Conservation (phyloP, 768 basidiomycete species). For the Cystobasidium tubakii region DNA sequence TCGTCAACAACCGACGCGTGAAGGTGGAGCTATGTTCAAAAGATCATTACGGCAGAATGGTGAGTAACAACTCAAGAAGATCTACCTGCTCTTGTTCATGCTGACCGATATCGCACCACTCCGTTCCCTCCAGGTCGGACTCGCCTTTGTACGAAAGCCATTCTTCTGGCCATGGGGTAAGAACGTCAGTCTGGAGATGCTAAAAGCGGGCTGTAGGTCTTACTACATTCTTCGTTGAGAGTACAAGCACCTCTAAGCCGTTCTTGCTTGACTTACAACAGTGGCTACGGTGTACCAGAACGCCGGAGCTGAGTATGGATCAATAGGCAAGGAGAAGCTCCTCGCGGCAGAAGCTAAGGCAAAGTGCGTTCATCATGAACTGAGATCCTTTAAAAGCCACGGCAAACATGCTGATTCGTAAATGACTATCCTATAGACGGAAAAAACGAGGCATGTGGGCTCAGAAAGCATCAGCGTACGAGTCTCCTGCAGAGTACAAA, state of each 20-base stretch:
- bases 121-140: conserved; percentile 23
- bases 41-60: conserved; percentile 80
- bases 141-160: conserved; percentile 40
- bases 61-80: conserved; percentile 50
- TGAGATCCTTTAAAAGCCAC: background rate
- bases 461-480: conserved; percentile 54
- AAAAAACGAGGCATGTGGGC: conserved; percentile 72
- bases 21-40: conserved; percentile 66
- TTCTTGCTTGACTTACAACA: background rate
- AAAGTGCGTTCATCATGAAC: conserved; percentile 54
- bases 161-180: conserved; percentile 57
- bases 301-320: conserved; percentile 72
- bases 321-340: conserved; percentile 56
- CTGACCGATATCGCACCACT: background rate
- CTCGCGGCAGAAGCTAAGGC: conserved; percentile 62
- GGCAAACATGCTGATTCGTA: background rate
- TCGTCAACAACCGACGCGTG: conserved; percentile 59
- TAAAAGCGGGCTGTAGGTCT: conserved; percentile 59
- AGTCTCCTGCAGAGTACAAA: conserved; percentile 77
- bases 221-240: background rate
- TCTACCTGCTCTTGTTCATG: too few species aligned
- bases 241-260: too few species aligned
- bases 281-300: conserved; percentile 65
- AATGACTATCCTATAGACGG: conserved; percentile 51
- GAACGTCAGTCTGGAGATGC: conserved; percentile 65